These are phyloP conservation scores for Comarum palustre DNA, from an alignment of 306 rosid species.

Conservation along the genomic window DNA sequence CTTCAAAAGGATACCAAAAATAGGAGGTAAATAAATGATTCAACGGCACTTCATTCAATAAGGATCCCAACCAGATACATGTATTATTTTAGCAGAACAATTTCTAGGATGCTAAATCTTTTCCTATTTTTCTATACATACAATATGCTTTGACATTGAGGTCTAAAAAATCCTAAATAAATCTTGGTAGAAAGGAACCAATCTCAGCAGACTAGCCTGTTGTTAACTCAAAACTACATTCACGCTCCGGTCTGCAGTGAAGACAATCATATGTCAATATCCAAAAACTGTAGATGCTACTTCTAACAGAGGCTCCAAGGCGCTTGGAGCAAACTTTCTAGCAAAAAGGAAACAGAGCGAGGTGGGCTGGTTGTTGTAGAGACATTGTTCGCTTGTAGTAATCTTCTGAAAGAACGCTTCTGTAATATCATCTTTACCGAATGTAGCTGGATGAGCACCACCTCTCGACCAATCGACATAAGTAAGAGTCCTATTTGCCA, in stretches of 20 bases:
- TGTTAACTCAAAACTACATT: conserved; percentile 35
- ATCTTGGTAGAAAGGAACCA: conserved; percentile 21
- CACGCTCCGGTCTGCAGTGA: conserved; percentile 28
- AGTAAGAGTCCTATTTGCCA: conserved; percentile 86
- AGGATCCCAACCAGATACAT: conserved; percentile 26
- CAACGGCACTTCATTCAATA: conserved; percentile 17
- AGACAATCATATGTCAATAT: conserved; percentile 42
- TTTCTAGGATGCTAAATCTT: conserved; percentile 29
- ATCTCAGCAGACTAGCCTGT: conserved; percentile 23
- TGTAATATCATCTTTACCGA: conserved; percentile 73
- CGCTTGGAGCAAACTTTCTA: conserved; percentile 90
- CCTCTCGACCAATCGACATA: conserved; percentile 98
- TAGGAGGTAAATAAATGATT: conserved; percentile 11
- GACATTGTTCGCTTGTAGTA: conserved; percentile 50
- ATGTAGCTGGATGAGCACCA: conserved; percentile 99
- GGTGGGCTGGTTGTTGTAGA: conserved; percentile 81
- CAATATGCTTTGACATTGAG: conserved; percentile 31
- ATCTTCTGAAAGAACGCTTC: conserved; percentile 73
- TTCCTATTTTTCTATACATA: conserved; percentile 34
- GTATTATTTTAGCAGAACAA: conserved; percentile 21
- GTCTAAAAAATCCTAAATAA: conserved; percentile 33
- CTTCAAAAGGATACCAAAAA: conserved; percentile 10
- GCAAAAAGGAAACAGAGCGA: conserved; percentile 88
- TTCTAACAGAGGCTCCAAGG: conserved; percentile 71
- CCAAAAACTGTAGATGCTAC: conserved; percentile 65